phyloP scores from a whole-genome alignment of 2,329 filamentous ascomycete species.

The Colletotrichum higginsianum region DNA sequence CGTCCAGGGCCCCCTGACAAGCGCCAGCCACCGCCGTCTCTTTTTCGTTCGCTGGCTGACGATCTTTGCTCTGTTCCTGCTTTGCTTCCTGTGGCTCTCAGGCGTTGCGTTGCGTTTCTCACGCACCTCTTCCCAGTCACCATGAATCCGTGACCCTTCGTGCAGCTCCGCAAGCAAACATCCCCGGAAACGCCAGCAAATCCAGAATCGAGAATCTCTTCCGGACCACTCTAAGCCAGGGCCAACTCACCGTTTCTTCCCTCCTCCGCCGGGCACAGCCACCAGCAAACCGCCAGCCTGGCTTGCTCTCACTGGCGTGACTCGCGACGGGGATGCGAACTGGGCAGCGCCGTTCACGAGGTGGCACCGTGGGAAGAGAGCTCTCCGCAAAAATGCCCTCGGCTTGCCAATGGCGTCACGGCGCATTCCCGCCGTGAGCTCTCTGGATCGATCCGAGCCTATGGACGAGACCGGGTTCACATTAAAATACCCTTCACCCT shows the following conservation, averaged over 20 bases:
- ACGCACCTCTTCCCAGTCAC: conserved; percentile 25
- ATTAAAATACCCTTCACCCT: conserved; percentile 40
- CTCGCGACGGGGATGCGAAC: conserved; percentile 33
- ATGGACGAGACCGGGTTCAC: conserved; percentile 34
- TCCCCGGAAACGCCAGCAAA: conserved; percentile 26
- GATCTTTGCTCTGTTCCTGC: conserved; percentile 43
- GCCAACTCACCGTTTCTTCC: conserved; percentile 31
- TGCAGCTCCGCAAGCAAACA: conserved; percentile 29
- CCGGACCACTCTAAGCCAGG: conserved; percentile 16
- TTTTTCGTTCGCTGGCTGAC: conserved; percentile 30
- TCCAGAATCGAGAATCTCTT: conserved; percentile 3
- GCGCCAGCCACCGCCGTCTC: conserved; percentile 40
- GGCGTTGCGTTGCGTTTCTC: neutral
- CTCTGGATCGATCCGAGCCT: conserved; percentile 35
- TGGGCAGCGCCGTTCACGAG: conserved; percentile 19
- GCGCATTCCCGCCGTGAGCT: conserved; percentile 37
- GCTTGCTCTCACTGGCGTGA: conserved; percentile 19
- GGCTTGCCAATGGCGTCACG: conserved; percentile 44
- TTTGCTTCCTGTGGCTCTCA: conserved; percentile 1
- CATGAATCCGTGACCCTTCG: conserved; percentile 34
- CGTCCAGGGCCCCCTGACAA: conserved; percentile 26
- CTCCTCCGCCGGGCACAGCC: conserved; percentile 36
- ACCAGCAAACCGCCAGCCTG: conserved; percentile 27
- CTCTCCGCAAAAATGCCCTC: conserved; percentile 31
- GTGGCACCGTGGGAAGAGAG: conserved; percentile 15